These are phyloP conservation scores for Ogataea haglerorum DNA, from an alignment of 805 yeast species.

Conservation along the genomic window DNA sequence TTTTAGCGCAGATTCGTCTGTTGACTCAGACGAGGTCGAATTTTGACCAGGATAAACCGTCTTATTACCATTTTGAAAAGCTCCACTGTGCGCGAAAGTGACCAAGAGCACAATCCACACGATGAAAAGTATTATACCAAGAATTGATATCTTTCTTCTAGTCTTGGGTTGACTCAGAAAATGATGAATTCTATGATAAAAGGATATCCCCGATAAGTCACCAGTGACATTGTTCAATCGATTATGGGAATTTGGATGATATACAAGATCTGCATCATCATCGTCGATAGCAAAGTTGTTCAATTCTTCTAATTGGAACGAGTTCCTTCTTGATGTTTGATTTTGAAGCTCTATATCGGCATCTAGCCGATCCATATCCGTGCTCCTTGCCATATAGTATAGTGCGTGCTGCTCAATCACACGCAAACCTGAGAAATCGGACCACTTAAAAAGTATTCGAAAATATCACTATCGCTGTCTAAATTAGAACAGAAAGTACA, in stretches of 20 bases:
- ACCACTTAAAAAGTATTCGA: too few species aligned
- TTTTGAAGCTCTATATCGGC: conserved; percentile 24
- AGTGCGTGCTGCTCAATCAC: too few species aligned
- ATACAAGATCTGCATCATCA: conserved; percentile 15
- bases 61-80: conserved; percentile 12
- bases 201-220: neutral
- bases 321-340: conserved; percentile 20
- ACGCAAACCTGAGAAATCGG: too few species aligned
- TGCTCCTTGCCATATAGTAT: conserved; percentile 3
- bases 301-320: conserved; percentile 18
- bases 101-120: conserved; percentile 28
- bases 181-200: conserved; percentile 8
- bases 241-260: conserved; percentile 7
- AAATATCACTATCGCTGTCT: neutral
- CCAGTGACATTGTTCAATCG: conserved; percentile 6
- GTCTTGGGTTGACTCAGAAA: conserved; percentile 20
- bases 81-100: conserved; percentile 22
- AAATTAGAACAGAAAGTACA: conserved; percentile 3
- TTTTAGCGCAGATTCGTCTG: neutral
- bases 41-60: neutral
- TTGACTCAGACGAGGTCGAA: neutral
- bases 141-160: conserved; percentile 13
- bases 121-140: conserved; percentile 19
- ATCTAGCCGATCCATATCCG: conserved; percentile 4
- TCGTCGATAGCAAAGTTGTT: conserved; percentile 26